phyloP scores from a whole-genome alignment of 2,329 filamentous ascomycete genomes.

The Colletotrichum neosansevieriae region DNA sequence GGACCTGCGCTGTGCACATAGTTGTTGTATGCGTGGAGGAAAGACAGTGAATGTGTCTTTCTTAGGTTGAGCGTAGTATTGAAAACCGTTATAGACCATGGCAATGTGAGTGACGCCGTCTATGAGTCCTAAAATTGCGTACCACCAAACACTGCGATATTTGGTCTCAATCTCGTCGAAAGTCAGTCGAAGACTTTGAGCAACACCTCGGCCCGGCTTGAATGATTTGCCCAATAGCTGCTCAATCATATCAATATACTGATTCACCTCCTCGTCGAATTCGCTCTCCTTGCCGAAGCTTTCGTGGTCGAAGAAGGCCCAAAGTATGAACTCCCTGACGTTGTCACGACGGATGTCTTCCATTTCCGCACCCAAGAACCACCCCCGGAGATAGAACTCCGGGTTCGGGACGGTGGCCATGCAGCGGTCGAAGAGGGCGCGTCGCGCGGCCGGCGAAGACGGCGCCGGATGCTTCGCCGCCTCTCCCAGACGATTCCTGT shows the following conservation, averaged over 20 bases:
- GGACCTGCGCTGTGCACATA: conserved; percentile 64
- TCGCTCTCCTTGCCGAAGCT: conserved; percentile 48
- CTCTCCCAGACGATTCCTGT: conserved; percentile 52
- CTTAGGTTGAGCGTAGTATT: conserved; percentile 60
- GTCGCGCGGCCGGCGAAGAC: conserved; percentile 60
- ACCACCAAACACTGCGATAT: conserved; percentile 74
- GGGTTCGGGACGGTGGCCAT: conserved; percentile 65
- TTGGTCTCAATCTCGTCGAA: conserved; percentile 71
- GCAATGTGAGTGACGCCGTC: conserved; percentile 62
- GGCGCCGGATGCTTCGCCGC: conserved; percentile 56
- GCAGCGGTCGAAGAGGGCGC: conserved; percentile 68
- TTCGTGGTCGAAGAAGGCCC: conserved; percentile 72
- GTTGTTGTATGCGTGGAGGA: conserved; percentile 30
- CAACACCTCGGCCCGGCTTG: conserved; percentile 65
- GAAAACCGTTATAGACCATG: conserved; percentile 62
- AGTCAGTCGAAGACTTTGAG: conserved; percentile 71
- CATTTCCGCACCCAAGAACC: conserved; percentile 73
- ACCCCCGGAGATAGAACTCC: conserved; percentile 69
- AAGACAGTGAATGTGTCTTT: conserved; percentile 29
- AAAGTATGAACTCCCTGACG: conserved; percentile 73
- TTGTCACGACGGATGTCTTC: conserved; percentile 75
- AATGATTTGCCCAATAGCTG: conserved; percentile 62
- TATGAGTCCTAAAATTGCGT: conserved; percentile 66
- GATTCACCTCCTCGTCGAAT: conserved; percentile 54
- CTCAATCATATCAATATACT: conserved; percentile 65